phyloP scores from a whole-genome alignment of 805 yeast genomes.

The Alloascoidea hylecoeti region DNA sequence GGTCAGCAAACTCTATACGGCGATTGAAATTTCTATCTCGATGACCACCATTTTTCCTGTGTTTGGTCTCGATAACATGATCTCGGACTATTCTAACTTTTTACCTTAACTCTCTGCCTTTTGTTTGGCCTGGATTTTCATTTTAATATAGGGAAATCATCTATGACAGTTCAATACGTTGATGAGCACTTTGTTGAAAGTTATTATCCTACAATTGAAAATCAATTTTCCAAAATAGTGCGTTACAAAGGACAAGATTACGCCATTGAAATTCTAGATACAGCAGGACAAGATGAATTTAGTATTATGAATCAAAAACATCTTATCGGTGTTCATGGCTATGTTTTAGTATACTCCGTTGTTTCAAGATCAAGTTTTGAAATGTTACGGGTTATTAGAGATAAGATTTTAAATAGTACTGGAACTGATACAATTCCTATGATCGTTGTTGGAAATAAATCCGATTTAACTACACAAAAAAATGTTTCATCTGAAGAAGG shows the following conservation, averaged over 20 bases:
- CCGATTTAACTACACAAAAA: constrained; percentile 39
- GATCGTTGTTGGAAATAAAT: constrained; percentile 51
- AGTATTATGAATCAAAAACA: constrained; percentile 56
- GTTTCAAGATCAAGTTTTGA: constrained; percentile 56
- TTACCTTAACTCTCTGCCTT: no score
- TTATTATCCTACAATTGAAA: constrained; percentile 72
- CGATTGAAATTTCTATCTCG: no score
- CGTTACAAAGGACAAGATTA: constrained; percentile 46
- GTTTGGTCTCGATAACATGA: no score
- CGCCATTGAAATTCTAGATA: constrained; percentile 61
- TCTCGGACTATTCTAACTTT: no score
- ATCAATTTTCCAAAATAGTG: constrained; percentile 50
- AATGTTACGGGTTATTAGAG: constrained; percentile 49
- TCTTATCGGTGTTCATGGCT: constrained; percentile 60
- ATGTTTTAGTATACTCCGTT: constrained; percentile 57
- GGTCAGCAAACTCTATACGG: no score
- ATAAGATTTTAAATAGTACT: constrained; percentile 53
- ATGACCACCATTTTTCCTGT: no score
- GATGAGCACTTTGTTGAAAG: constrained; percentile 66
- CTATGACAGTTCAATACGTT: constrained; percentile 57
- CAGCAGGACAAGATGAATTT: constrained; percentile 79
- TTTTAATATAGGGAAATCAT: constrained; percentile 39
- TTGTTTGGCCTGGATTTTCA: no score
- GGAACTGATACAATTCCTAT: constrained; percentile 52
- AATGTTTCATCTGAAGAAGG: constrained; percentile 42